These are phyloP conservation scores for Gautieria morchelliformis DNA, from an alignment of 768 basidiomycete genomes.

Conservation along the genomic window DNA sequence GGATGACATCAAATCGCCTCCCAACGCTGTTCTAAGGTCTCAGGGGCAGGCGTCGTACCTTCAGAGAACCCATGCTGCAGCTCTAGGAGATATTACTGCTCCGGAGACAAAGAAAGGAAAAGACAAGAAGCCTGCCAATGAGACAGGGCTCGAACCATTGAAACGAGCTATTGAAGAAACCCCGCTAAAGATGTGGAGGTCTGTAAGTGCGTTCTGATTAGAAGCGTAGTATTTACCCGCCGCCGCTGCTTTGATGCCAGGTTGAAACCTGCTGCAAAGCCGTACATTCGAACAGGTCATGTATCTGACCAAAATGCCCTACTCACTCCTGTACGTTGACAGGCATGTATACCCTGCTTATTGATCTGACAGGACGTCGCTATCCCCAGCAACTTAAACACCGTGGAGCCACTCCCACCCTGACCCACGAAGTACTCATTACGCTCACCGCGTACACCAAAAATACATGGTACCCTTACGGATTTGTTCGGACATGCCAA, in stretches of 20 bases:
- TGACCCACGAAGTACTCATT: constrained; percentile 36
- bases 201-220: constrained; percentile 16
- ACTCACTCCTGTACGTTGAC: neutral
- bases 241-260: neutral
- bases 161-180: constrained; percentile 43
- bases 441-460: constrained; percentile 53
- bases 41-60: constrained; percentile 51
- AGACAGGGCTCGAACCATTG: constrained; percentile 38
- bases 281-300: neutral
- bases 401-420: neutral
- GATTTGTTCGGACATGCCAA: constrained; percentile 53
- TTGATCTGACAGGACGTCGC: neutral
- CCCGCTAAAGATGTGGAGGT: constrained; percentile 56
- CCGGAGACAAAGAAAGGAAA: constrained; percentile 6
- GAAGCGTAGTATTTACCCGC: neutral
- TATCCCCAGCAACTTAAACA: neutral
- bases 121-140: constrained; percentile 30
- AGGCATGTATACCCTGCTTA: neutral
- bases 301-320: constrained; percentile 3
- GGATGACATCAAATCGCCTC: constrained; percentile 34
- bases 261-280: neutral
- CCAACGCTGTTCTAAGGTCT: constrained; percentile 42
- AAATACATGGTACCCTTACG: constrained; percentile 50
- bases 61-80: constrained; percentile 29
- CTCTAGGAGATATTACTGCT: constrained; percentile 22